Base-by-base conservation (phyloP, 2,329 filamentous ascomycete genomes). In the Ophiostoma ips region DNA sequence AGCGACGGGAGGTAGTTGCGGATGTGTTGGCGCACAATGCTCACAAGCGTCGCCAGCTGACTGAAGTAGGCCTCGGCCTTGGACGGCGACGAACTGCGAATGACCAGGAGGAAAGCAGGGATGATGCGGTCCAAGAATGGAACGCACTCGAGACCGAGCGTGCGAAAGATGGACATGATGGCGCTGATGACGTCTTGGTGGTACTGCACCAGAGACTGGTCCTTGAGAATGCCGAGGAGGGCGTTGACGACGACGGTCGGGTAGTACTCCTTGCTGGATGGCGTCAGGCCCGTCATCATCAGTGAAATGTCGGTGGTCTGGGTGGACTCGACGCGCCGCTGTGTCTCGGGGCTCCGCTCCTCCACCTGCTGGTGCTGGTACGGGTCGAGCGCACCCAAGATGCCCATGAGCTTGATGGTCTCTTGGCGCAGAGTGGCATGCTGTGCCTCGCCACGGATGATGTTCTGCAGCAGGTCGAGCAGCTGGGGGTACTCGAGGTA, bases 151-250 rank as follows among this genome's bases (percentile, higher is more conserved):
- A 98, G 70, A 2, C 92, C 92, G 53, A 98, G 75, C 0, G 94
- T 98, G 58, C 92, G 86, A 68, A 98, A 98, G 52, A 98, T 98
- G 58, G 87, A 95, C 81, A 98, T 96, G 59, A 98, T 94, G 5
- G 92, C 92, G 63, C 96, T 92, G 48, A 98, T 92, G 13, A 96
- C 90, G 11, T 84, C 81, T 4, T 88, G 90, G 60, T 98, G 94
- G 59, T 95, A 90, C 60, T 94, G 86, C 12, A 83, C 79, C 5
- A 98, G 72, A 0, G 92, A 96, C 24, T 82, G 81, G 58, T 98
- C 92, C 60, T 90, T 94, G 34, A 98, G 69, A 57, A 98, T 89
- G 51, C 88, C 83, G 60, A 98, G 80, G 11, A 98, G 75, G 2
- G 92, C 94, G 60, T 95, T 95, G 62, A 98, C 95, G 44, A 95